Percentiles rank a stretch among this genome's conserved stretches.
Conservation (phyloP, 108 stramenopile species). For the Pseudonitzschia delicatissima region DNA sequence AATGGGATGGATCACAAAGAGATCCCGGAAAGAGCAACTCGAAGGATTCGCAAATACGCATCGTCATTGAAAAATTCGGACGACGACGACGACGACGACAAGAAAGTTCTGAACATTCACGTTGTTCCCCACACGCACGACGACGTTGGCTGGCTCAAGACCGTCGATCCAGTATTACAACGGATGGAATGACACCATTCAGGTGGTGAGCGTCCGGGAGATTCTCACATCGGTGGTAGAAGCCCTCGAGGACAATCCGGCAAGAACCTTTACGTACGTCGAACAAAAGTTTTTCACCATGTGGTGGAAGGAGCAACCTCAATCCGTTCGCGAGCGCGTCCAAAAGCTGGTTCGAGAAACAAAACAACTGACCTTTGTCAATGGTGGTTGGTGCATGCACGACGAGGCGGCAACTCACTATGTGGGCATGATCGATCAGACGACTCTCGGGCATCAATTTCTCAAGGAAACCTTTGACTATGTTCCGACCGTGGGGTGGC, state of each 20-base stretch:
- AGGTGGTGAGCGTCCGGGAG: conserved; percentile 72
- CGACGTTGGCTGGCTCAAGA: conserved; percentile 93
- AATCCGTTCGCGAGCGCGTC: conserved; percentile 38
- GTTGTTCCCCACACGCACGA: conserved; percentile 91
- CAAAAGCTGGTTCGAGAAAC: conserved; percentile 57
- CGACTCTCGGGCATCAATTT: conserved; percentile 90
- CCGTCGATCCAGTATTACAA: conserved; percentile 94
- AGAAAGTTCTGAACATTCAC: conserved; percentile 67
- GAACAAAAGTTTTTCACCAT: conserved; percentile 91
- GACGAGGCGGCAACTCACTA: conserved; percentile 93
- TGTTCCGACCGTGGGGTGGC: conserved; percentile 91
- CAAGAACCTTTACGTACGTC: conserved; percentile 92
- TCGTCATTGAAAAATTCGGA: not conserved
- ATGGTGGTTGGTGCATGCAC: conserved; percentile 99
- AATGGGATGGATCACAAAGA: too few relatives aligned
- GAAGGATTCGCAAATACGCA: not conserved
- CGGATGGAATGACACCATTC: conserved; percentile 79
- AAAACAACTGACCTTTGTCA: conserved; percentile 83
- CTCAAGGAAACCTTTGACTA: conserved; percentile 76
- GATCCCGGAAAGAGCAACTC: too few relatives aligned
- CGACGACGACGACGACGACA: not conserved
- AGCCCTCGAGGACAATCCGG: conserved; percentile 64
- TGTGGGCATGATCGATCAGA: conserved; percentile 96
- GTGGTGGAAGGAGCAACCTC: conserved; percentile 87
- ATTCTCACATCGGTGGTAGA: conserved; percentile 78